A percentile compares a stretch with the other conserved stretches of the same genome.
Conservation (phyloP, 164 flowering plant genomes). For the Magnolia officinalis region DNA sequence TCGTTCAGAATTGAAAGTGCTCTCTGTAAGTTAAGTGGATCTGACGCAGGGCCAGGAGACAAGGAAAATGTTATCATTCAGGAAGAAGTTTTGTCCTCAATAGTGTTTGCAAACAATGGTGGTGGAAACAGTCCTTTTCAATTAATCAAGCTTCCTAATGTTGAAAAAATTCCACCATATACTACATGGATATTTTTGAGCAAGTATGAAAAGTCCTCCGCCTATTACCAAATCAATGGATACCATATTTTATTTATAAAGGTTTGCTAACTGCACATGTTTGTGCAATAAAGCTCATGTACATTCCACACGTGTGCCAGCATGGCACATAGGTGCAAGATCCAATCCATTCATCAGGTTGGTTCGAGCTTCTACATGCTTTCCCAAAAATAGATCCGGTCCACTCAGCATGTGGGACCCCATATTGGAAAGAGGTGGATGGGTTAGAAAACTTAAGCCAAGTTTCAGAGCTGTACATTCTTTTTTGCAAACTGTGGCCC, state of each 20-base stretch:
- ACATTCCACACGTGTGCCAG: too few species aligned
- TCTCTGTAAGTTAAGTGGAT: conserved; percentile 40
- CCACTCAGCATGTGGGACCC: too few species aligned
- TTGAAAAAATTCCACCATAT: conserved; percentile 81
- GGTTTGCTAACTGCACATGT: too few species aligned
- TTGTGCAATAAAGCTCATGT: too few species aligned
- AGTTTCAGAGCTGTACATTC: too few species aligned
- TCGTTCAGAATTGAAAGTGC: conserved; percentile 48
- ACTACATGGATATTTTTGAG: conserved; percentile 93
- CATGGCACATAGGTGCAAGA: too few species aligned
- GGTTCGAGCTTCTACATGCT: too few species aligned
- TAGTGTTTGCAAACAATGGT: conserved; percentile 17
- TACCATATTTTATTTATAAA: not conserved
- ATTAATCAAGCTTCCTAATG: conserved; percentile 52
- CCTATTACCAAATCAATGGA: not conserved
- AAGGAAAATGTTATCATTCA: conserved; percentile 42
- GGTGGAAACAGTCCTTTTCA: conserved; percentile 13
- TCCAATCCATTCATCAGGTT: too few species aligned
- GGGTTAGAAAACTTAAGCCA: too few species aligned
- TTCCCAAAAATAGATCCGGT: too few species aligned
- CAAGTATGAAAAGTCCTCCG: conserved; percentile 35
- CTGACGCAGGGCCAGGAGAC: conserved; percentile 49
- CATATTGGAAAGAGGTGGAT: too few species aligned
- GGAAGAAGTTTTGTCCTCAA: conserved; percentile 38
- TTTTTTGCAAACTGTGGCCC: too few species aligned